Evolutionary conservation across 2,329 filamentous ascomycete species (phyloP).

Genomic region (Aspergillus pseudoviridinutans): DNA sequence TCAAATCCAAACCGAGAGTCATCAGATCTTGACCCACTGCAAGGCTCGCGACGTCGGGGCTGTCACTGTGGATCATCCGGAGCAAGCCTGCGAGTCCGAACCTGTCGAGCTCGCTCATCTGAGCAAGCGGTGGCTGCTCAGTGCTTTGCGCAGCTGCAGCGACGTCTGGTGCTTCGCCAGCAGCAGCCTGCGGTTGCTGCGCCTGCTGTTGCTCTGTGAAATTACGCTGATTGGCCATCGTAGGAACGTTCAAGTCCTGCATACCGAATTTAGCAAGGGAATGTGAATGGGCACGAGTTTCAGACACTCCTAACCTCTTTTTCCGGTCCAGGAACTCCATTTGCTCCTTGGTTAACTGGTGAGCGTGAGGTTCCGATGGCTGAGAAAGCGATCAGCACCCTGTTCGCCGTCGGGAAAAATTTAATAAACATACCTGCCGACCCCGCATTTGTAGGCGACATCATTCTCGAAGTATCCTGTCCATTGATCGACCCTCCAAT

Average conservation of each 20-base stretch:
- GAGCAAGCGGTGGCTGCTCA: constrained; percentile 43
- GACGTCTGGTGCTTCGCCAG: constrained; percentile 33
- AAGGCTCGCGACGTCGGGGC: constrained; percentile 49
- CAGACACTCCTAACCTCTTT: constrained; percentile 31
- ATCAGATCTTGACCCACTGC: constrained; percentile 63
- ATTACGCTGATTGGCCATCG: constrained; percentile 30
- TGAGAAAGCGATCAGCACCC: constrained; percentile 18
- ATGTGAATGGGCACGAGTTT: not conserved
- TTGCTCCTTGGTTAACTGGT: constrained; percentile 40
- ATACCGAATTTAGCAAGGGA: constrained; percentile 7
- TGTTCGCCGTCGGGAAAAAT: not conserved
- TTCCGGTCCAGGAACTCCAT: constrained; percentile 41
- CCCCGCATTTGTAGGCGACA: constrained; percentile 30
- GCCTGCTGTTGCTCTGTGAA: constrained; percentile 35
- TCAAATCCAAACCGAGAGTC: constrained; percentile 60
- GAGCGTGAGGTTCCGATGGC: constrained; percentile 39
- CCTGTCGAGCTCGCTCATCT: constrained; percentile 58
- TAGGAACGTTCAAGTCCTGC: constrained; percentile 35
- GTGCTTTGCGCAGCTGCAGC: constrained; percentile 28
- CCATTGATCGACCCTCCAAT: constrained; percentile 36
- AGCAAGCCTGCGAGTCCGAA: constrained; percentile 59
- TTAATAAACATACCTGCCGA: constrained; percentile 24
- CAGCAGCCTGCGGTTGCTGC: constrained; percentile 31
- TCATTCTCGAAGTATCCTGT: constrained; percentile 30
- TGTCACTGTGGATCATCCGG: constrained; percentile 54